Conservation (phyloP, 306 rosid species). For the Prunus kanzakura region DNA sequence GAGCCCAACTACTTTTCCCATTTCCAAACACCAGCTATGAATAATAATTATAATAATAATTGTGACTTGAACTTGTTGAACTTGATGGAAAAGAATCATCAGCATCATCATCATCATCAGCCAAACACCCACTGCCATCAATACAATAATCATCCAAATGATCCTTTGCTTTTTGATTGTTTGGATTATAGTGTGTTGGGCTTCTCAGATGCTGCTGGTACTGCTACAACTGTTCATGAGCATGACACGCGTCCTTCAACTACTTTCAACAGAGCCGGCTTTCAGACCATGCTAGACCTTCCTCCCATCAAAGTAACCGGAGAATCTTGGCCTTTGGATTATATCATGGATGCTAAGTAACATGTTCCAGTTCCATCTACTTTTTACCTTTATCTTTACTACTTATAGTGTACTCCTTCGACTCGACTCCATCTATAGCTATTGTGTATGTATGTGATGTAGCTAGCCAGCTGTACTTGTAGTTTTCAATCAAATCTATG, state of each 20-base stretch:
- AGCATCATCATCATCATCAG: constrained; percentile 12
- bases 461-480: neutral
- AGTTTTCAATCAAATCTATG: neutral
- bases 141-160: constrained; percentile 1
- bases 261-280: constrained; percentile 27
- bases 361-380: neutral
- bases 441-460: no score
- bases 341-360: neutral
- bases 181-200: constrained; percentile 25
- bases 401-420: no score
- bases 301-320: constrained; percentile 33
- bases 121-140: neutral
- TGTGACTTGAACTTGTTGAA: constrained; percentile 11
- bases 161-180: constrained; percentile 27
- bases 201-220: constrained; percentile 12
- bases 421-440: no score
- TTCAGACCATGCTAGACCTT: constrained; percentile 18
- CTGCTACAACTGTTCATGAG: constrained; percentile 13
- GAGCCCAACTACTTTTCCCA: constrained; percentile 31
- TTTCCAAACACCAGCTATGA: constrained; percentile 18
- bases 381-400: no score
- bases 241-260: constrained; percentile 36
- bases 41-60: neutral
- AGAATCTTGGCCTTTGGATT: constrained; percentile 37
- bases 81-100: constrained; percentile 27